These are phyloP conservation scores for Artemisia tridentata DNA, from an alignment of 129 eudicot genomes.

Conservation along the genomic window DNA sequence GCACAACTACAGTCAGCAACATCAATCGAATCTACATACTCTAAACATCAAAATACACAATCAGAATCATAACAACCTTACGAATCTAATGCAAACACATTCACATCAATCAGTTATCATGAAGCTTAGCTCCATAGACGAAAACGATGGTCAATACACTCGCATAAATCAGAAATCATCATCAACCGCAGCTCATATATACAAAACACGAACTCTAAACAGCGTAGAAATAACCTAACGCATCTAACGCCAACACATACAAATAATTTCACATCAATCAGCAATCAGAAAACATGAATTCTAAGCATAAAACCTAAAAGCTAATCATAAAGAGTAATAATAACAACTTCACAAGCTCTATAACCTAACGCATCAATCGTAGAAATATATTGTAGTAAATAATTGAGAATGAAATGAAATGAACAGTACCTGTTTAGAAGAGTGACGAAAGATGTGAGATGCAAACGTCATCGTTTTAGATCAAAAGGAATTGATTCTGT, in stretches of 20 bases:
- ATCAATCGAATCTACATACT: too few species aligned
- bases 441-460: conserved; percentile 57
- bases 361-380: not conserved
- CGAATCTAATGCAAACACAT: not conserved
- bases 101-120: conserved; percentile 17
- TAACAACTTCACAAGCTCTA: too few species aligned
- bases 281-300: not conserved
- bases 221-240: too few species aligned
- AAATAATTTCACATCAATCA: too few species aligned
- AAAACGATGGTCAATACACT: not conserved
- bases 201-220: too few species aligned
- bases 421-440: conserved; percentile 42
- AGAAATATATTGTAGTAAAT: too few species aligned
- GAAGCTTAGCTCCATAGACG: conserved; percentile 16
- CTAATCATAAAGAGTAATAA: not conserved
- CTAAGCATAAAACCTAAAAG: not conserved
- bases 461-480: conserved; percentile 44
- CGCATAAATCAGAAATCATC: too few species aligned
- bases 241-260: too few species aligned
- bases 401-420: not conserved
- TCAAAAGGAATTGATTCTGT: too few species aligned
- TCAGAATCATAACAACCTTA: too few species aligned
- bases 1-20: too few species aligned
- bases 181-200: too few species aligned
- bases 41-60: not conserved